phyloP scores from a whole-genome alignment of 1,139 yeast genomes.

The Suhomyces yuchorum region DNA sequence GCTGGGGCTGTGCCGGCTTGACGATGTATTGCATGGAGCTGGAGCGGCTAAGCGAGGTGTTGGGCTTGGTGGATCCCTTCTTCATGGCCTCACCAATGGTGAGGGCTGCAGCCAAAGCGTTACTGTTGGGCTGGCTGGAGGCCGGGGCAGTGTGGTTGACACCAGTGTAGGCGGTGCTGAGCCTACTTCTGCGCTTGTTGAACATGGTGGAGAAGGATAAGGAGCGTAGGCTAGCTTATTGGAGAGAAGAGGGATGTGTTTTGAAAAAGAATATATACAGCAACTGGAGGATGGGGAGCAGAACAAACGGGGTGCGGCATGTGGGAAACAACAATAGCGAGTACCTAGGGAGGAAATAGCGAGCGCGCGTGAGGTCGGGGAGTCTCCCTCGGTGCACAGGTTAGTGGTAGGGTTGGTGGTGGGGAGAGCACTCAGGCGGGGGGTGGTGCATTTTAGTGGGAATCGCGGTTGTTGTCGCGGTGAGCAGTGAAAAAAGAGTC shows the following conservation, averaged over 20 bases:
- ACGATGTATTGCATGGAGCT: conserved; percentile 19
- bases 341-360: neutral
- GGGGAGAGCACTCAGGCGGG: too few relatives aligned
- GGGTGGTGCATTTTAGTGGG: too few relatives aligned
- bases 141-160: conserved; percentile 42
- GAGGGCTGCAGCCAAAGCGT: conserved; percentile 51
- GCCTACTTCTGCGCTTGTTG: conserved; percentile 39
- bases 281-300: neutral
- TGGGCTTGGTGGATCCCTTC: conserved; percentile 17
- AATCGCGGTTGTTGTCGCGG: too few relatives aligned
- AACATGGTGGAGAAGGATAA: conserved; percentile 27
- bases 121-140: conserved; percentile 38
- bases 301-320: neutral
- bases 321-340: neutral
- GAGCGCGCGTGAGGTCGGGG: neutral
- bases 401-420: too few relatives aligned
- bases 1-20: conserved; percentile 14
- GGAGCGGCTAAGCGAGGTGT: conserved; percentile 16
- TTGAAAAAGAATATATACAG: neutral
- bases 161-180: conserved; percentile 47
- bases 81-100: conserved; percentile 42
- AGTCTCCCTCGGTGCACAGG: too few relatives aligned
- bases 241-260: neutral
- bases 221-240: neutral
- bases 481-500: too few relatives aligned